Percentiles rank a stretch among this genome's conserved stretches.
These are phyloP conservation scores for Orychophragmus violaceus DNA, from an alignment of 345 rosid genomes.

Conservation along the genomic window DNA sequence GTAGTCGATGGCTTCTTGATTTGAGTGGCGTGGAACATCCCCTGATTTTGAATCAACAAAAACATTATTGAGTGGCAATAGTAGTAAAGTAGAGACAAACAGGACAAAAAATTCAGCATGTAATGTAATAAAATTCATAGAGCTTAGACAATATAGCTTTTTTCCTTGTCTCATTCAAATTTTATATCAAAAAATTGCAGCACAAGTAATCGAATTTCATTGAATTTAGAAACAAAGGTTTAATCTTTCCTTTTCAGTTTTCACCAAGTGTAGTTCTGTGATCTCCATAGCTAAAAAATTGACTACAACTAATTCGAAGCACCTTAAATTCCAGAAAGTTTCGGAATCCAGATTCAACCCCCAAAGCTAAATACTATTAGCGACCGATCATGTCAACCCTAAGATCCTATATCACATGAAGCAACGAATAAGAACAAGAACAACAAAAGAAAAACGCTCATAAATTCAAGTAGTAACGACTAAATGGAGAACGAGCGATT, in stretches of 20 bases:
- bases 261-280: neutral
- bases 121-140: neutral
- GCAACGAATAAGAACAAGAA: neutral
- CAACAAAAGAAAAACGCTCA: neutral
- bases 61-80: too few relatives aligned
- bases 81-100: neutral
- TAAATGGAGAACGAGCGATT: neutral
- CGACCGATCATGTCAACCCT: neutral
- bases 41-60: neutral
- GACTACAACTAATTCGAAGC: too few relatives aligned
- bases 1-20: neutral
- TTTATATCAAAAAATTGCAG: too few relatives aligned
- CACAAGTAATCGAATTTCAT: neutral
- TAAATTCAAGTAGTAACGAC: neutral
- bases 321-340: too few relatives aligned
- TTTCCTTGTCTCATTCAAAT: too few relatives aligned
- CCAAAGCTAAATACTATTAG: neutral
- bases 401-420: neutral
- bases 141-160: too few relatives aligned
- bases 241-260: too few relatives aligned
- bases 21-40: neutral
- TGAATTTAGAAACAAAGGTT: too few relatives aligned
- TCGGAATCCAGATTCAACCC: too few relatives aligned
- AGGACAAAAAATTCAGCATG: neutral
- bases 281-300: too few relatives aligned